Evolutionary conservation across 257 asterid genomes (phyloP), one percentile per base, ranked within the genome.

Genomic region (Nicotiana obtusifolia): DNA sequence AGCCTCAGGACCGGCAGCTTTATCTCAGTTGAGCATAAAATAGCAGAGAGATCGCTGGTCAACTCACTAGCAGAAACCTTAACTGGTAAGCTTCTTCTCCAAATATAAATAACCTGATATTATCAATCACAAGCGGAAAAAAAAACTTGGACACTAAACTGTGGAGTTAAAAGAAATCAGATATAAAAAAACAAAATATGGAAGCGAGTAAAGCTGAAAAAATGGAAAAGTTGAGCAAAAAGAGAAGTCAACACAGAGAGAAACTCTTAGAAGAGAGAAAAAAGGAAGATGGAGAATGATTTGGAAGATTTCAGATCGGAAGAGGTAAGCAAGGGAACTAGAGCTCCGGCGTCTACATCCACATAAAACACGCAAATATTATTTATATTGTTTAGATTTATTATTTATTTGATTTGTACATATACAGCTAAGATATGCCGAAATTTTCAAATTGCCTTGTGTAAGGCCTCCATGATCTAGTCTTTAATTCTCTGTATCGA

Each of bases 1-100:
- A 86, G 87, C 84, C 86, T 81, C 82, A 35, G 60, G 84, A 88
- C 81, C 88, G 87, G 87, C 37, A 57, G 4, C 7, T n/a, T 41
- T 57, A 20, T 57, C 24, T 17, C 24, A 57, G n/a, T 16, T 54
- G 60, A 54, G 60, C 60, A 54, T 16, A 54, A 16, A 54, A 54
- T 19, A 54, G 6, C 6, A 52, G 1, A 14, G 19, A 52, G 13
- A 13, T 52, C 57, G 57, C 19, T 15, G 60, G 60, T 54, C 20
- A 69, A 69, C 31, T 71, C 78, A 69, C 35, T 41, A 41, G 14
- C 59, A 19, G 17, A 52, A 57, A 57, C 24, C 9, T 57, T 17
- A 26, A 33, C 24, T 24, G 77, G 15, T 26, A 31, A 78, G 9
- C 19, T 78, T 20, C 60, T n/a, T 60, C 57, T 14, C 37, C 82